phyloP scores from a whole-genome alignment of 208 protist species.

The Polymyxa betae region DNA sequence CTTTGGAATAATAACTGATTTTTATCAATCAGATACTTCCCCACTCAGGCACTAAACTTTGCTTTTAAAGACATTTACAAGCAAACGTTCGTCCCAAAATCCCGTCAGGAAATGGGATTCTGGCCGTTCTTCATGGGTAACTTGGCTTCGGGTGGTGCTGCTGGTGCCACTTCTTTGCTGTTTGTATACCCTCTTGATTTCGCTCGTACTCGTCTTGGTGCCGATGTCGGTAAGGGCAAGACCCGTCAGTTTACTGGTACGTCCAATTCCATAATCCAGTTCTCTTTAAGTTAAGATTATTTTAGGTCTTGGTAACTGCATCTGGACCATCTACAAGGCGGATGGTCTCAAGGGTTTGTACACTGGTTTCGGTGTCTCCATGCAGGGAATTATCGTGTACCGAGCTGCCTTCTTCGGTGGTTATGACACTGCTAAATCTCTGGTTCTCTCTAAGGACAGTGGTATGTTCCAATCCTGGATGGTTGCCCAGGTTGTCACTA shows the following conservation, averaged over 20 bases:
- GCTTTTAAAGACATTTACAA: conserved; percentile 96
- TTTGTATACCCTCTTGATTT: conserved; percentile 96
- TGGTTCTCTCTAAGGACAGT: conserved; percentile 67
- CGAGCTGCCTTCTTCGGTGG: conserved; percentile 93
- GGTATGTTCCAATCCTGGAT: conserved; percentile 70
- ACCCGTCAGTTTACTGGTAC: conserved; percentile 83
- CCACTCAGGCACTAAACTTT: conserved; percentile 96
- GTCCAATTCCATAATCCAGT: background rate
- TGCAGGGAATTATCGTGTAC: conserved; percentile 92
- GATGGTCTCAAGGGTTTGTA: conserved; percentile 81
- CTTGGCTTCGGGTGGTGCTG: conserved; percentile 91
- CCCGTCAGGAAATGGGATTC: conserved; percentile 78
- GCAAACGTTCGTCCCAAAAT: conserved; percentile 83
- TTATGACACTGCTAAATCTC: conserved; percentile 82
- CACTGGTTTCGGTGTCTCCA: conserved; percentile 91
- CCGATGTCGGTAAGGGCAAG: conserved; percentile 81
- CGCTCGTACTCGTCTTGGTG: conserved; percentile 90
- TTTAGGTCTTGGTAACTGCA: conserved; percentile 69
- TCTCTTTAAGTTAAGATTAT: background rate
- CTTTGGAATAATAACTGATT: background rate
- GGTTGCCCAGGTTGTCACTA: conserved; percentile 73
- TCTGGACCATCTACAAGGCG: conserved; percentile 42
- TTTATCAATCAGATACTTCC: conserved; percentile 89
- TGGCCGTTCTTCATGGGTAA: conserved; percentile 86
- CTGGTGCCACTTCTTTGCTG: conserved; percentile 88